Conservation (phyloP, 768 basidiomycete genomes). For the Amanita molliuscula region DNA sequence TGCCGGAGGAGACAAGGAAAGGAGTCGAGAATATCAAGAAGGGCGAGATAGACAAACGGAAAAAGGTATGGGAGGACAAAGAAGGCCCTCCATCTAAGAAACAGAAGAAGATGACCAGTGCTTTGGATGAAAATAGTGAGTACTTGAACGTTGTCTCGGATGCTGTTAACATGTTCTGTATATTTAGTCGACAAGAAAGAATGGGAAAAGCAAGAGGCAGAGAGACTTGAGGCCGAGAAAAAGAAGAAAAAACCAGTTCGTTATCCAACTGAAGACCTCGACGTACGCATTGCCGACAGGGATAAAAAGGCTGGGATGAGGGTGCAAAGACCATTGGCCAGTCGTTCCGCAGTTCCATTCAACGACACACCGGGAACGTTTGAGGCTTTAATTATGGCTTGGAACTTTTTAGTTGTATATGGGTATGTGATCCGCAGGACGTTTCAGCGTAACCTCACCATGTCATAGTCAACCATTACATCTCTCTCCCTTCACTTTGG, state of each 20-base stretch:
- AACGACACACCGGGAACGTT: constrained; percentile 54
- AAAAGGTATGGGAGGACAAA: constrained; percentile 85
- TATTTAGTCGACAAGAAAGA: constrained; percentile 61
- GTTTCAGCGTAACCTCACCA: constrained; percentile 3
- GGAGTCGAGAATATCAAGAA: constrained; percentile 75
- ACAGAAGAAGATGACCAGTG: constrained; percentile 66
- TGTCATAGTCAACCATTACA: constrained; percentile 68
- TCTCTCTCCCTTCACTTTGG: constrained; percentile 81
- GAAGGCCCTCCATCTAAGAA: constrained; percentile 76
- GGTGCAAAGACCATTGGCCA: constrained; percentile 56
- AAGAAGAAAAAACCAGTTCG: constrained; percentile 86
- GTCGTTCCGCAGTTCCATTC: constrained; percentile 55
- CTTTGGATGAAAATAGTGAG: constrained; percentile 67
- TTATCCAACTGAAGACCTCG: constrained; percentile 89
- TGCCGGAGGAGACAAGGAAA: constrained; percentile 77
- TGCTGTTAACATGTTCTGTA: constrained; percentile 16
- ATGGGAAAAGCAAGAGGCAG: constrained; percentile 54
- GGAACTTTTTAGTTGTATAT: constrained; percentile 92
- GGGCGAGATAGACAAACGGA: constrained; percentile 86
- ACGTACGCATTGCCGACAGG: constrained; percentile 68
- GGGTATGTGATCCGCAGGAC: constrained; percentile 47
- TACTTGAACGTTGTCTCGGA: constrained; percentile 13
- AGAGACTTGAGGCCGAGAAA: constrained; percentile 63
- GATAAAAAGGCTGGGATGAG: constrained; percentile 75
- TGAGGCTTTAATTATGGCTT: constrained; percentile 81